Percentiles rank a stretch among this genome's conserved stretches.
These are phyloP conservation scores for Calamus simplicifolius DNA, from an alignment of 176 grass and related monocot genomes.

Conservation along the genomic window DNA sequence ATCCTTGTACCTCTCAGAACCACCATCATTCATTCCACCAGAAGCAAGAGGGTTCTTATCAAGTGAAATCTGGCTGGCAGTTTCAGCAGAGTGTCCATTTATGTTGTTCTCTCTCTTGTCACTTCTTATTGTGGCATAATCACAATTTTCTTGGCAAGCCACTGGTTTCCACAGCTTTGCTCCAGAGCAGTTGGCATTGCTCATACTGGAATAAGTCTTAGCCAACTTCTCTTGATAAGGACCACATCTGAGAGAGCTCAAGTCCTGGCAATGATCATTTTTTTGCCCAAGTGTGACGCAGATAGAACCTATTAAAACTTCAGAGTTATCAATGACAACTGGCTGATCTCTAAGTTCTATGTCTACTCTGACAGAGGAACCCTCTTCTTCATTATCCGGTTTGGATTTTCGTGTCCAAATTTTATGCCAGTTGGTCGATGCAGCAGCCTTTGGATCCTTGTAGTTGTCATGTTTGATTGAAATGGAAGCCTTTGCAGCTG, in stretches of 20 bases:
- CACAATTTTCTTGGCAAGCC: conserved; percentile 13
- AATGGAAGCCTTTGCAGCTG: conserved; percentile 19
- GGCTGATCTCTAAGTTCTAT: conserved; percentile 16
- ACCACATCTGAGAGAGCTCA: too few species aligned
- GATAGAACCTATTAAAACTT: conserved; percentile 83
- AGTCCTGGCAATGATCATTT: conserved; percentile 1
- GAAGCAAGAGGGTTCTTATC: conserved; percentile 5
- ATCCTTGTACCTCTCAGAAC: conserved; percentile 8
- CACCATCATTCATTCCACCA: conserved; percentile 6
- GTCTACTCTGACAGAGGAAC: conserved; percentile 20
- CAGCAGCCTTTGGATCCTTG: conserved; percentile 30
- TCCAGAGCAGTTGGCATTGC: conserved; percentile 1
- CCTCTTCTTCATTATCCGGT: conserved; percentile 29
- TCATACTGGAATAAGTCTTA: conserved; percentile 15
- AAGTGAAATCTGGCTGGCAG: not conserved
- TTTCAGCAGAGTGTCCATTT: not conserved
- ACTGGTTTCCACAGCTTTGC: conserved; percentile 6
- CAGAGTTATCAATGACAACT: conserved; percentile 23
- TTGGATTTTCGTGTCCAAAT: conserved; percentile 39
- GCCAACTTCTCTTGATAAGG: conserved; percentile 6
- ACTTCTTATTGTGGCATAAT: not conserved
- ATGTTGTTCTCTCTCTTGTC: not conserved
- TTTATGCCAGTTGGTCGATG: conserved; percentile 21
- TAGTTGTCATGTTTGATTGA: conserved; percentile 18
- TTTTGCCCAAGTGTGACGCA: conserved; percentile 49